These are phyloP conservation scores for Monosporascus sp. DNA, from an alignment of 2,329 filamentous ascomycete genomes.

Conservation along the genomic window DNA sequence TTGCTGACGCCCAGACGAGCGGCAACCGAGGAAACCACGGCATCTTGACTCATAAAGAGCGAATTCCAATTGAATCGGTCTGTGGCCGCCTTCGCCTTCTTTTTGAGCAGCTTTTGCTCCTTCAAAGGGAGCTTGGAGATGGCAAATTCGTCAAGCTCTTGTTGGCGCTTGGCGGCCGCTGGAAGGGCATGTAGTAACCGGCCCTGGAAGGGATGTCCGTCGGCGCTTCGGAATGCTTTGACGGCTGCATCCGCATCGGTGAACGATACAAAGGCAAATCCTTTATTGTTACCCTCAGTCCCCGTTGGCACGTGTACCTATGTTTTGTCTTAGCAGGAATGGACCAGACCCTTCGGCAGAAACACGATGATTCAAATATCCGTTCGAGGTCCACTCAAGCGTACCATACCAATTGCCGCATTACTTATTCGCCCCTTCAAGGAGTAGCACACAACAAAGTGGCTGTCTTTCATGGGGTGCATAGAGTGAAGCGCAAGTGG, in stretches of 20 bases:
- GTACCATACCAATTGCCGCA: neutral
- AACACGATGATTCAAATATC: conserved; percentile 20
- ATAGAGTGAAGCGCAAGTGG: neutral
- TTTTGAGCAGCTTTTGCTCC: conserved; percentile 86
- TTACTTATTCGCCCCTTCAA: neutral
- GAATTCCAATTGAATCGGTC: conserved; percentile 95
- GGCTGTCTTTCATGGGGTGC: neutral
- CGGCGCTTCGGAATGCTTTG: conserved; percentile 71
- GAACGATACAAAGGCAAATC: conserved; percentile 85
- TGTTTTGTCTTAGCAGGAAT: conserved; percentile 36
- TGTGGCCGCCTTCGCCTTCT: conserved; percentile 73
- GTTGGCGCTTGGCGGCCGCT: conserved; percentile 74
- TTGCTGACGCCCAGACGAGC: conserved; percentile 85
- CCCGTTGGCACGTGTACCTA: conserved; percentile 85
- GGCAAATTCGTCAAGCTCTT: conserved; percentile 79
- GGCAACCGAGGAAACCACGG: conserved; percentile 86
- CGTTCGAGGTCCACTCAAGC: neutral
- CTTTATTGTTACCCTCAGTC: conserved; percentile 70
- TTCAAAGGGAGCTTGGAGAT: conserved; percentile 90
- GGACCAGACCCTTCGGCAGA: conserved; percentile 13
- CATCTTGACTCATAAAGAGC: conserved; percentile 98
- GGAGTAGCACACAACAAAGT: neutral
- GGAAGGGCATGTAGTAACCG: conserved; percentile 87
- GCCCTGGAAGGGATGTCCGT: conserved; percentile 87
- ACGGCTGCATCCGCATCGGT: conserved; percentile 67